phyloP scores from a whole-genome alignment of 2,329 filamentous ascomycete species.

The Elsinoe arachidis region DNA sequence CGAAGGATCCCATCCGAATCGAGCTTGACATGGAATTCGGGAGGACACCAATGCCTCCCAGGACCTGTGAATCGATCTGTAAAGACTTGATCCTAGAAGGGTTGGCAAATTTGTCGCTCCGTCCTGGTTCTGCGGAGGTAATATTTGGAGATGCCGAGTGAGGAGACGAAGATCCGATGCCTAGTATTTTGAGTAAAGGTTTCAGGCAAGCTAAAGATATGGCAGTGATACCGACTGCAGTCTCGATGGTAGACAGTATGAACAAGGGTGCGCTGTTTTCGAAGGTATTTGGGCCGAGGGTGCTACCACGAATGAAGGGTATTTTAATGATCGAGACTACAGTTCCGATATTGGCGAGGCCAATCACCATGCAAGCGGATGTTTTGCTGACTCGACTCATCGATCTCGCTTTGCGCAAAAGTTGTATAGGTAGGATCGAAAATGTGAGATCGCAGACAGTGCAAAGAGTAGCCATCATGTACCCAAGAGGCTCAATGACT shows the following conservation, averaged over 20 bases:
- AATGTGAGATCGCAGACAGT: slow-evolving; percentile 5
- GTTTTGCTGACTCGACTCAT: slow-evolving; percentile 1
- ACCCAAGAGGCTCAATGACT: not conserved
- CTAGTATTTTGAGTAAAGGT: not conserved
- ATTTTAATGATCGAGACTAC: not conserved
- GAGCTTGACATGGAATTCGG: not conserved
- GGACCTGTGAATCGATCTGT: not conserved
- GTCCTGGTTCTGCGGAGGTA: not conserved
- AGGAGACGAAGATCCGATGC: not conserved
- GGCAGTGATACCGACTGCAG: not conserved
- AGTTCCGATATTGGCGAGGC: not conserved
- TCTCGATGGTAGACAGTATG: slow-evolving; percentile 2
- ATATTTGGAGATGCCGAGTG: not conserved
- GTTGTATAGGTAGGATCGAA: not conserved
- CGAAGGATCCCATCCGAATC: not conserved
- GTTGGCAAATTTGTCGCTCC: not conserved
- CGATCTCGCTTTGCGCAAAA: not conserved
- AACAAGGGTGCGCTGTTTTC: not conserved
- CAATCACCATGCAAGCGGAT: not conserved
- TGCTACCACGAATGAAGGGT: not conserved
- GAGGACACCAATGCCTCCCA: slow-evolving; percentile 6
- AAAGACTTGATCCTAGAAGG: not conserved
- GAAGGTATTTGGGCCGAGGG: not conserved
- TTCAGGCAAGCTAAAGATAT: slow-evolving; percentile 2
- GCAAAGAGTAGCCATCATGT: slow-evolving; percentile 2